phyloP scores from a whole-genome alignment of 2,329 filamentous ascomycete species.

The Stachybotrys echinatus region DNA sequence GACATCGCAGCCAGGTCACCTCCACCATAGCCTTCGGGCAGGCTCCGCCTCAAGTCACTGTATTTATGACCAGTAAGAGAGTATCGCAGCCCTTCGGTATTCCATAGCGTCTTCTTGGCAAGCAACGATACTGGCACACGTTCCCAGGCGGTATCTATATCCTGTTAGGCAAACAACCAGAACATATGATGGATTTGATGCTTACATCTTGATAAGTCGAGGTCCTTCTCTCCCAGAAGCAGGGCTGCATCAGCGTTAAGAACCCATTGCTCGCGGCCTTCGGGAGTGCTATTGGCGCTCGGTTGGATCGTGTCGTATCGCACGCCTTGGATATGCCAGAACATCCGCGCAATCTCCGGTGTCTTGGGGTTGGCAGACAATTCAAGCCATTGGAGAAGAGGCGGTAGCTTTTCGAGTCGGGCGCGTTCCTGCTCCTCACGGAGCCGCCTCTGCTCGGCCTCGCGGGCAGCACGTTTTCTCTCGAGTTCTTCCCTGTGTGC shows the following conservation, averaged over 20 bases:
- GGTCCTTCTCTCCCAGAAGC: conserved; percentile 59
- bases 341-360: conserved; percentile 45
- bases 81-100: conserved; percentile 51
- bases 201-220: conserved; percentile 55
- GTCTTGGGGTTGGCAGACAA: conserved; percentile 45
- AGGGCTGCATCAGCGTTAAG: conserved; percentile 60
- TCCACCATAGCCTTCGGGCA: conserved; percentile 45
- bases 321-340: conserved; percentile 53
- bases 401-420: conserved; percentile 52
- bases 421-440: conserved; percentile 50
- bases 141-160: conserved; percentile 53
- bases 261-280: conserved; percentile 61
- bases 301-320: conserved; percentile 59
- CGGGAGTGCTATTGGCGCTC: conserved; percentile 43
- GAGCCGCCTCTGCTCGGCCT: conserved; percentile 45
- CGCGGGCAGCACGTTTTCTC: conserved; percentile 41
- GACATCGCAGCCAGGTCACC: conserved; percentile 38
- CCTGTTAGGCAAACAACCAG: conserved; percentile 4
- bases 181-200: conserved; percentile 5
- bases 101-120: conserved; percentile 57
- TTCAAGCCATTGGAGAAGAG: conserved; percentile 57
- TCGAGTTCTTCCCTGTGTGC: conserved; percentile 40
- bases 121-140: conserved; percentile 45
- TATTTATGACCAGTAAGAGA: conserved; percentile 45
- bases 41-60: conserved; percentile 47